Base-by-base conservation (phyloP, 1,284 basidiomycete genomes). In the Phellinidium pouzarii region DNA sequence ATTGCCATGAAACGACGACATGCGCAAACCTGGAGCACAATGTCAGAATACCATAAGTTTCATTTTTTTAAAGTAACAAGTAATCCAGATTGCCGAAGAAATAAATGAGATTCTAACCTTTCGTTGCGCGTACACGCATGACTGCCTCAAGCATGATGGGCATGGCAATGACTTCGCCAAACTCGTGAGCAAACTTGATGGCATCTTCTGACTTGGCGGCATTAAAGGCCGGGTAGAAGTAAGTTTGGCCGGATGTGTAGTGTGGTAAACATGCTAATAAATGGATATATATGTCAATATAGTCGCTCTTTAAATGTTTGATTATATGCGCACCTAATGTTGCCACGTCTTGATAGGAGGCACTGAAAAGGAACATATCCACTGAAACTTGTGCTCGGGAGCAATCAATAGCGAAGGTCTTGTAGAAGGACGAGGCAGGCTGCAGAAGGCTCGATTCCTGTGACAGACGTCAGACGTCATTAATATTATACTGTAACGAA, bases 1-100 rank as follows among this genome's bases (percentile, higher is more conserved):
- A 77, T 99, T 99, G 61, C 96, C 96, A 64, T 99, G 94, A 88
- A 97, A 99, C 1, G 92, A 91, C 4, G 93, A 87, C 87, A 98
- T 94, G 54, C 96, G 87, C 52, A 99, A 75, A 55, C 94, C 91
- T 86, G 62, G 27, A n/a, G 14, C 22, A n/a, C 17, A 17, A 48
- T 20, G 25, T 11, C 44, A 22, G 38, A n/a, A 17, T 29, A 45
- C 6, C 14, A 14, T 38, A 36, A 44, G 26, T 46, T 46, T 20
- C 25, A 14, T 23, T 37, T 34, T 20, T 19, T 17, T n/a, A 31
- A 3, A 29, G 17, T n/a, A n/a, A 31, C 8, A 9, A 19, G 17
- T 27, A 46, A 41, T 14, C 37, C 44, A 14, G 20, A n/a, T 47
- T 26, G 42, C 36, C 4, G 27, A 34, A 34, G 37, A 51, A 14